Percentiles rank a stretch among this genome's conserved stretches.
phyloP scores from a whole-genome alignment of 176 grass and related monocot species.

The Avena insularis region DNA sequence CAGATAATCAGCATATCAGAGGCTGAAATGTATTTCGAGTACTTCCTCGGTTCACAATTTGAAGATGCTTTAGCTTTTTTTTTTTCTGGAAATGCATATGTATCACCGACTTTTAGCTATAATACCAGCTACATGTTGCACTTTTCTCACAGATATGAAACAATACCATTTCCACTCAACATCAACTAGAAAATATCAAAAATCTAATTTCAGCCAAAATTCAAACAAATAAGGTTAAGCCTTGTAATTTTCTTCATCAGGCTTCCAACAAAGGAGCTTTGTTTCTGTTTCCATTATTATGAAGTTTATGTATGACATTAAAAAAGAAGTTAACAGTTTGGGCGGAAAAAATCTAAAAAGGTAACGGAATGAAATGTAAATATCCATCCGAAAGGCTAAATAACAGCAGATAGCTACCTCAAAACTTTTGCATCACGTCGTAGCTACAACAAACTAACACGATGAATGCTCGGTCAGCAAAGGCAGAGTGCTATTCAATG shows the following conservation, averaged over 20 bases:
- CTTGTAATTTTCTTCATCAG: neutral
- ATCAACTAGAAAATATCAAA: neutral
- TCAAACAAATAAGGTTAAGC: neutral
- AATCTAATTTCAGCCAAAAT: neutral
- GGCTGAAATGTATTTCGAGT: too few species aligned
- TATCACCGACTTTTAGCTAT: too few species aligned
- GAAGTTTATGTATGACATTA: neutral
- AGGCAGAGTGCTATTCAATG: neutral
- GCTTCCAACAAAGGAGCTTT: neutral
- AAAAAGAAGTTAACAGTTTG: neutral
- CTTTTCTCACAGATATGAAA: neutral
- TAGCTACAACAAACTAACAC: neutral
- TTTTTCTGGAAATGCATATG: too few species aligned
- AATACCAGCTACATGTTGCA: neutral
- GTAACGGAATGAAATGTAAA: slow-evolving; percentile 12
- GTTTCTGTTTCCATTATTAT: slow-evolving; percentile 3
- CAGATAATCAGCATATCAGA: too few species aligned
- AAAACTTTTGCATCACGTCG: neutral
- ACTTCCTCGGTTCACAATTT: too few species aligned
- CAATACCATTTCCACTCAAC: too few species aligned
- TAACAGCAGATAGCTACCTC: neutral
- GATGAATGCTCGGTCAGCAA: neutral
- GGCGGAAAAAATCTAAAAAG: neutral
- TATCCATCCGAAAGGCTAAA: neutral
- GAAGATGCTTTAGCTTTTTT: too few species aligned